Evolutionary conservation across 768 basidiomycete genomes (phyloP), one percentile per base, ranked within the genome.

Genomic region (Ephemerocybe angulata): DNA sequence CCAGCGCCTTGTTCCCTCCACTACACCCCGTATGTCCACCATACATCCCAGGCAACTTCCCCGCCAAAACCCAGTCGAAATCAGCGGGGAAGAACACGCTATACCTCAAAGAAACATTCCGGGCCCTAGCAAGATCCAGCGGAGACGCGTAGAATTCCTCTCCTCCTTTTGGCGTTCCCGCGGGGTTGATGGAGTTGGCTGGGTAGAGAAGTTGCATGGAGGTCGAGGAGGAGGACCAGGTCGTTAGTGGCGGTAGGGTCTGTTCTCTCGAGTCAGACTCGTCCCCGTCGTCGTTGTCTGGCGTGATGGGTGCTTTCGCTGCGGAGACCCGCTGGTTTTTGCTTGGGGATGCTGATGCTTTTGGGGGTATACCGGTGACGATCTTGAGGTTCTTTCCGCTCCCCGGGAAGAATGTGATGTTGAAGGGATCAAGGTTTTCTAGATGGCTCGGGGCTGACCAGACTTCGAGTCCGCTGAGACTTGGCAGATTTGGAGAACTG

Each of bases 41-140:
- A 61, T 85, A 91, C 3, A 93, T 58, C 0, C 93, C 93, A 0
- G 93, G 90, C 4, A 95, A 66, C 69, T 97, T 95, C 6, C 93
- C 93, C 4, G 81, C 93, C 51, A 80, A 75, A 17, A 91, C 90
- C 76, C 84, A 95, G 50, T 86, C 76, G 59, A 92, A 95, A 57
- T 83, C 79, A 0, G 51, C 56, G 0, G 88, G 88, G 63, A 96
- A 92, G 68, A 85, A 93, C 10, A 91, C 83, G 65, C 82, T 84
- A 65, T 93, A 95, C 21, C 62, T 69, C 41, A 90, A 63, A 7
- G 81, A 79, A 25, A 86, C 83, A 57, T 76, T 86, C 22, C 55
- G 60, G 7, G 84, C 86, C 19, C 63, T 42, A 0, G 70, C 48
- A 15, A 88, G 63, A 24, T 80, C 64, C 24, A 80, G 56, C 1